Evolutionary conservation across 441 rosid species (phyloP).

Genomic region (Eugenia klotzschiana): DNA sequence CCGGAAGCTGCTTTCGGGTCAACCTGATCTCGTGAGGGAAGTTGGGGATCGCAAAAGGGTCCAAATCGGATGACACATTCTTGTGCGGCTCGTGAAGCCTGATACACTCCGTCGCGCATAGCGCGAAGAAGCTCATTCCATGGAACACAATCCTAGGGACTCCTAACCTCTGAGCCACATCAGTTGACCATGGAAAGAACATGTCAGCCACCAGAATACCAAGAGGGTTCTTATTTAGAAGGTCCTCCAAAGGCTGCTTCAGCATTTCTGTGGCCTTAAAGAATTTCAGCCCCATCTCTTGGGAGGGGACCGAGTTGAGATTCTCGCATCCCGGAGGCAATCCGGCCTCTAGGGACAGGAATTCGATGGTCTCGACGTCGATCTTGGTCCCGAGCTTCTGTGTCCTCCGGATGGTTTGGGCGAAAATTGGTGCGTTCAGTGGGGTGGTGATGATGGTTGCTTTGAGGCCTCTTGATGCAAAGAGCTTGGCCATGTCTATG

Average conservation of each 20-base stretch:
- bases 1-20: constrained; percentile 25
- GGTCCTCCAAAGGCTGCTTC: constrained; percentile 26
- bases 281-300: constrained; percentile 12
- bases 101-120: constrained; percentile 15
- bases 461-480: background rate
- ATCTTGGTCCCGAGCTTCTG: background rate
- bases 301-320: constrained; percentile 10
- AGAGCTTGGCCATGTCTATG: background rate
- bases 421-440: constrained; percentile 12
- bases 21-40: constrained; percentile 36
- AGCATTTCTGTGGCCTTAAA: constrained; percentile 19
- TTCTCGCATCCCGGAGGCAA: constrained; percentile 48
- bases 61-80: constrained; percentile 24
- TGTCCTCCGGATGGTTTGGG: constrained; percentile 19
- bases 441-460: constrained; percentile 25
- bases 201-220: constrained; percentile 39
- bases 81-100: constrained; percentile 22
- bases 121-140: constrained; percentile 26
- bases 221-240: constrained; percentile 23
- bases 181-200: constrained; percentile 47
- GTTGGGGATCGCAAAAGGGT: constrained; percentile 31
- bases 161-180: constrained; percentile 25
- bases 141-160: constrained; percentile 47
- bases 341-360: constrained; percentile 31
- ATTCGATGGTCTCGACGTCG: constrained; percentile 14